These are phyloP conservation scores for Penicillium lividum DNA, from an alignment of 495 filamentous ascomycete species.

Conservation along the genomic window DNA sequence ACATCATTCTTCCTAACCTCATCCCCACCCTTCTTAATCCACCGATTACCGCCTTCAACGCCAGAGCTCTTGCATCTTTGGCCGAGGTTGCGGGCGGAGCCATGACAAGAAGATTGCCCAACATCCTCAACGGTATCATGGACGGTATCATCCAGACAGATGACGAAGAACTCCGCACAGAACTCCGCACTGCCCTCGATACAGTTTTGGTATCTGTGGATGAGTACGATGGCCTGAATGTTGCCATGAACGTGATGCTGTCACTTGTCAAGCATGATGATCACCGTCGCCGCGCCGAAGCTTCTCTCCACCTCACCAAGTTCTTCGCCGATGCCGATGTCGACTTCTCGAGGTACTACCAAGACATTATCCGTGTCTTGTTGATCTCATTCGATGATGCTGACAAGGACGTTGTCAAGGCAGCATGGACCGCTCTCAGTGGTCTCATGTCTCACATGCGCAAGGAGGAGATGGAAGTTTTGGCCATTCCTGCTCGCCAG, in stretches of 20 bases:
- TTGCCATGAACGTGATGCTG: slow-evolving; percentile 88
- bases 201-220: slow-evolving; percentile 89
- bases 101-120: slow-evolving; percentile 86
- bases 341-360: slow-evolving; percentile 92
- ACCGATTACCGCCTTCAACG: slow-evolving; percentile 94
- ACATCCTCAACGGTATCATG: slow-evolving; percentile 89
- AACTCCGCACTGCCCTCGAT: slow-evolving; percentile 79
- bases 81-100: slow-evolving; percentile 85
- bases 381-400: slow-evolving; percentile 89
- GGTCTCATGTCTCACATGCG: slow-evolving; percentile 84
- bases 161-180: slow-evolving; percentile 71
- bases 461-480: slow-evolving; percentile 97
- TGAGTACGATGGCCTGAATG: slow-evolving; percentile 93
- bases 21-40: slow-evolving; percentile 86
- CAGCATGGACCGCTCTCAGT: slow-evolving; percentile 85
- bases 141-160: slow-evolving; percentile 80
- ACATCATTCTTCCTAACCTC: slow-evolving; percentile 94
- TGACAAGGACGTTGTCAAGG: slow-evolving; percentile 83
- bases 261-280: slow-evolving; percentile 88
- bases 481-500: slow-evolving; percentile 85
- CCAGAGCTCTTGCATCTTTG: slow-evolving; percentile 86
- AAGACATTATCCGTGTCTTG: slow-evolving; percentile 85
- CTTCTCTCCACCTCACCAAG: slow-evolving; percentile 78
- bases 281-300: slow-evolving; percentile 74
- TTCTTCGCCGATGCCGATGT: slow-evolving; percentile 83